Evolutionary conservation across 805 yeast species (phyloP).

Genomic region (Barnettozyma californica): DNA sequence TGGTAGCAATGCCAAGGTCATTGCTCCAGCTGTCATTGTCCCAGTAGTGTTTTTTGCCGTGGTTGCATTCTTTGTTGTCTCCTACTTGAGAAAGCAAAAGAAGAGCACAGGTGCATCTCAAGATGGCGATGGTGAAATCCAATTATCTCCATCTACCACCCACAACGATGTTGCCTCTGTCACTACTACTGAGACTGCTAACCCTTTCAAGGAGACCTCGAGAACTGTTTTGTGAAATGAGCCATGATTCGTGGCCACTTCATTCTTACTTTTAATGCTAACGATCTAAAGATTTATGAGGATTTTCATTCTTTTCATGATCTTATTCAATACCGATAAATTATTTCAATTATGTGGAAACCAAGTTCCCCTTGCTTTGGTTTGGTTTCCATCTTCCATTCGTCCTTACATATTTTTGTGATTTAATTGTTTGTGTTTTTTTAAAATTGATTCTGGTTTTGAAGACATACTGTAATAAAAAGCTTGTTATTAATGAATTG

Average conservation of each 20-base stretch:
- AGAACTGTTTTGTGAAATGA: constrained; percentile 23
- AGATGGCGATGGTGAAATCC: constrained; percentile 16
- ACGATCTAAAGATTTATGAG: neutral
- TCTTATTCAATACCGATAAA: neutral
- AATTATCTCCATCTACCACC: constrained; percentile 23
- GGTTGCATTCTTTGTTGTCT: constrained; percentile 28
- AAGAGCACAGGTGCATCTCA: constrained; percentile 8
- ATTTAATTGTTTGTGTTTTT: neutral
- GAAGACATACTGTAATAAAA: neutral
- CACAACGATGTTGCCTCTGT: constrained; percentile 15
- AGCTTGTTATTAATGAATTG: neutral
- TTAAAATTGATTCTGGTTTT: neutral
- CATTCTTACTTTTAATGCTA: neutral
- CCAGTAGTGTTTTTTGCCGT: constrained; percentile 33
- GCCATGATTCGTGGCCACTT: neutral
- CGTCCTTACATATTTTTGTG: constrained; percentile 4
- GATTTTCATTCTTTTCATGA: neutral
- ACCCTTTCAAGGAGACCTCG: constrained; percentile 26
- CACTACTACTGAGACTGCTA: constrained; percentile 23
- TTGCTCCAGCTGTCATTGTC: constrained; percentile 40
- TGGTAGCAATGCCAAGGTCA: constrained; percentile 24
- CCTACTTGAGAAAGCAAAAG: constrained; percentile 27
- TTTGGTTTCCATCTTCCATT: constrained; percentile 4
- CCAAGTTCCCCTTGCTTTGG: neutral
- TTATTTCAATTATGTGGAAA: neutral